Conservation (phyloP, 768 basidiomycete species). For the Leccinum ochraceum region DNA sequence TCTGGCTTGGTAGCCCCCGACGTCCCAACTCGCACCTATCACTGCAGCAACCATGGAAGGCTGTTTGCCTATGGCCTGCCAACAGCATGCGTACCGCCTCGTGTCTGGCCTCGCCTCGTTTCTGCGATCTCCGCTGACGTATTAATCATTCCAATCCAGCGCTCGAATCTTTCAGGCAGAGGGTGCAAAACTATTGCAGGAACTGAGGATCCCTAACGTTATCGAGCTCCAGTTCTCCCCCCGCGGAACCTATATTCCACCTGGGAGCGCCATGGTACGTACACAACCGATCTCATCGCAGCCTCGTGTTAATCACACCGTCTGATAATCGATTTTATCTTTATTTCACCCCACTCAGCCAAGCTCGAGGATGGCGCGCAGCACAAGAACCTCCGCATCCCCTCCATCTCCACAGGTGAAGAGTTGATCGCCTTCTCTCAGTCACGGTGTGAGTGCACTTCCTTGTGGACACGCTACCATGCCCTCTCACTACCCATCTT, state of each 20-base stretch:
- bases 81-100: slow-evolving; percentile 53
- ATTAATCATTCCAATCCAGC: slow-evolving; percentile 37
- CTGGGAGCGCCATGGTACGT: too few relatives aligned
- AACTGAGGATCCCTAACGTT: slow-evolving; percentile 70
- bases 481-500: too few relatives aligned
- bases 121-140: slow-evolving; percentile 13
- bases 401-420: too few relatives aligned
- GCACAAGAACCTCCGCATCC: too few relatives aligned
- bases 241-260: too few relatives aligned
- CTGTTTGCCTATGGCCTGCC: slow-evolving; percentile 85
- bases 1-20: slow-evolving; percentile 47
- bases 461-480: too few relatives aligned
- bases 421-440: too few relatives aligned
- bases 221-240: slow-evolving; percentile 54
- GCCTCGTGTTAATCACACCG: too few relatives aligned
- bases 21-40: slow-evolving; percentile 69
- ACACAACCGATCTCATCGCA: too few relatives aligned
- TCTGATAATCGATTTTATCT: slow-evolving; percentile 15
- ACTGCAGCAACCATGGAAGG: slow-evolving; percentile 85
- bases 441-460: slow-evolving; percentile 7
- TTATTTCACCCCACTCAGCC: slow-evolving; percentile 4
- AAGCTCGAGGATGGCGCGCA: too few relatives aligned
- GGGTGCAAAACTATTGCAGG: slow-evolving; percentile 69
- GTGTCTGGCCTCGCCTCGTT: slow-evolving; percentile 11
- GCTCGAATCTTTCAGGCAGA: slow-evolving; percentile 78